Conservation (phyloP, 257 asterid genomes). For the Fraxinus quadrangulata region DNA sequence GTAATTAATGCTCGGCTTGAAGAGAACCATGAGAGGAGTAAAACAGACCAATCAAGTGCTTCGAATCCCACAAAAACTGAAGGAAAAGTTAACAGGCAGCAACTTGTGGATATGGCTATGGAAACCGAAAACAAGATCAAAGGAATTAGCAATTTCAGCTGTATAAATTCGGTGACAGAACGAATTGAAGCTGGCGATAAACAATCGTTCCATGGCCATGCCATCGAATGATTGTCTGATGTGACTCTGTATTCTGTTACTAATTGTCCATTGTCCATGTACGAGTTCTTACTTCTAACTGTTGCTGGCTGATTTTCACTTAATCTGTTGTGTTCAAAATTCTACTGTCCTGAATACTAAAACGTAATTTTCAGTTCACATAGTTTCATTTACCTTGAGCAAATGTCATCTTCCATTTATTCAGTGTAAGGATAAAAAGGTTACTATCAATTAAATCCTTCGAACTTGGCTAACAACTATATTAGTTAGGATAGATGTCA, state of each 20-base stretch:
- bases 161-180: conserved; percentile 68
- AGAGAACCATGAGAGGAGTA: conserved; percentile 32
- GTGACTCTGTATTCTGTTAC: conserved; percentile 22
- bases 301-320: conserved; percentile 22
- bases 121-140: conserved; percentile 51
- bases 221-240: conserved; percentile 23
- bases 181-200: conserved; percentile 89
- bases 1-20: conserved; percentile 17
- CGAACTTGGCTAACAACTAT: background rate
- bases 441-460: background rate
- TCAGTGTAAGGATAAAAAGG: background rate
- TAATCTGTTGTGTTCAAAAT: conserved; percentile 29
- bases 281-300: conserved; percentile 25
- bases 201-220: conserved; percentile 16
- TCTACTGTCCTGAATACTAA: conserved; percentile 16
- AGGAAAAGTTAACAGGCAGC: conserved; percentile 35
- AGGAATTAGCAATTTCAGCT: conserved; percentile 76
- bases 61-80: conserved; percentile 30
- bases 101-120: conserved; percentile 28
- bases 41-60: conserved; percentile 41
- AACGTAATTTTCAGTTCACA: conserved; percentile 21
- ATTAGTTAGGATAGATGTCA: conserved; percentile 7
- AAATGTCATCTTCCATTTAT: background rate
- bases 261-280: conserved; percentile 26
- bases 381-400: conserved; percentile 21